Evolutionary conservation across 2,329 filamentous ascomycete genomes (phyloP), one percentile per base, ranked within the genome.

Genomic region (Setomelanomma holmii): DNA sequence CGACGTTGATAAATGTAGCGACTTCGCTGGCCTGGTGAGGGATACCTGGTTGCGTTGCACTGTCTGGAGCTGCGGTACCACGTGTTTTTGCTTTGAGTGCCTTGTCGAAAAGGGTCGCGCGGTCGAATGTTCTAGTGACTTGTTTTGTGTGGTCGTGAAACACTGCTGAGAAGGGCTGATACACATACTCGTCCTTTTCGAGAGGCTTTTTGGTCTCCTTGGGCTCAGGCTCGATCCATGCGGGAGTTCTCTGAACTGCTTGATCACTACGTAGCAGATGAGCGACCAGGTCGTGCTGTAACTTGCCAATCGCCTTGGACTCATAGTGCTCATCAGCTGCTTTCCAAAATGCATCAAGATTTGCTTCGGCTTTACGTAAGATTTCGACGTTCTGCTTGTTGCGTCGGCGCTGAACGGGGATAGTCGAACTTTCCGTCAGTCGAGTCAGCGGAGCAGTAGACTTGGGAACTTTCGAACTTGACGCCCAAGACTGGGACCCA

Each of bases 281-380:
- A 19, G 30, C 36, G 12, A 63, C 20, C 22, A 52, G 8, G 21
- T 51, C 56, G 17, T 56, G 50, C n/a, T 48, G 45, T 20, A 51
- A 55, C 30, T 42, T 60, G n/a, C 17, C 38, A 12, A 36, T 34
- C 10, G 16, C 20, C 36, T 48, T 52, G 14, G 21, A 44, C 22
- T 47, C 41, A 23, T 46, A 53, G 23, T 58, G 22, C 2, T 40
- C 14, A 47, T 80, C 77, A 22, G 77, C 49, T 80, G 24, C 34
- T 17, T 22, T 23, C 49, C 81, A 84, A 50, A 83, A 79, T 0
- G 40, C 49, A 57, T 84, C 82, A 4, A 86, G 71, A 21, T 76
- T 72, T 0, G 36, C 21, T 65, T 86, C 83, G 0, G 83, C 81
- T 1, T 40, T 56, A 8, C 77, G 75, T 66, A 85, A 73, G 0